Conservation (phyloP, 495 filamentous ascomycete species). For the Penicillium maclennaniae region DNA sequence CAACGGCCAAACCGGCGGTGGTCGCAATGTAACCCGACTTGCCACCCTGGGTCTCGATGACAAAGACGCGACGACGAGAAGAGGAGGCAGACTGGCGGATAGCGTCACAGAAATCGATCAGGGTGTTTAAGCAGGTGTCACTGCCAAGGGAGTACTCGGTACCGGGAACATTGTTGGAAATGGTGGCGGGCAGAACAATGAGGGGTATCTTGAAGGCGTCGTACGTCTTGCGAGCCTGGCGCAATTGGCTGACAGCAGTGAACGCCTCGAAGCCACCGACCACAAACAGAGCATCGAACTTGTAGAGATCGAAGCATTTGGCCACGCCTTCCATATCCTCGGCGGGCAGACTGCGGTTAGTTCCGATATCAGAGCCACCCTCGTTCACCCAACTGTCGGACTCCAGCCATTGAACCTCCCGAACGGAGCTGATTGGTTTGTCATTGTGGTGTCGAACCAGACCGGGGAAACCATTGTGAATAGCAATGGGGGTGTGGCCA, state of each 20-base stretch:
- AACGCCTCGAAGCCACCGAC: conserved; percentile 98
- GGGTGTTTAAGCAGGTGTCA: conserved; percentile 96
- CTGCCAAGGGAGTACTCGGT: conserved; percentile 96
- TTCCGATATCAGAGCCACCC: conserved; percentile 96
- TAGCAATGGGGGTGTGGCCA: conserved; percentile 84
- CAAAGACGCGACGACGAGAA: conserved; percentile 87
- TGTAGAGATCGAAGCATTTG: conserved; percentile 76
- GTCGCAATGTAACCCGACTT: conserved; percentile 92
- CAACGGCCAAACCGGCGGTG: conserved; percentile 81
- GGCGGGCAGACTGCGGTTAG: conserved; percentile 85
- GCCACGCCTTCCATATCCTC: conserved; percentile 83
- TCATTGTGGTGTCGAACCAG: conserved; percentile 87
- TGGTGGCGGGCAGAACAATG: conserved; percentile 88
- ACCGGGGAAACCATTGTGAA: conserved; percentile 97
- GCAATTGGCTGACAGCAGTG: conserved; percentile 82
- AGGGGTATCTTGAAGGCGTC: conserved; percentile 90
- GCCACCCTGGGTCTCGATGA: conserved; percentile 96
- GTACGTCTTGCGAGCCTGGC: conserved; percentile 72
- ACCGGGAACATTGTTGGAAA: conserved; percentile 97
- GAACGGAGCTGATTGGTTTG: conserved; percentile 74
- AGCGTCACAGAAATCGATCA: conserved; percentile 93
- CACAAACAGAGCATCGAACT: conserved; percentile 86
- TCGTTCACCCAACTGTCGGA: conserved; percentile 93
- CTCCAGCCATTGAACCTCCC: conserved; percentile 85
- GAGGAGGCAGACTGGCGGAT: conserved; percentile 96